Percentiles rank a stretch among this genome's conserved stretches.
Evolutionary conservation across 2,329 filamentous ascomycete genomes (phyloP).

Genomic region (Karstenula rhodostoma): DNA sequence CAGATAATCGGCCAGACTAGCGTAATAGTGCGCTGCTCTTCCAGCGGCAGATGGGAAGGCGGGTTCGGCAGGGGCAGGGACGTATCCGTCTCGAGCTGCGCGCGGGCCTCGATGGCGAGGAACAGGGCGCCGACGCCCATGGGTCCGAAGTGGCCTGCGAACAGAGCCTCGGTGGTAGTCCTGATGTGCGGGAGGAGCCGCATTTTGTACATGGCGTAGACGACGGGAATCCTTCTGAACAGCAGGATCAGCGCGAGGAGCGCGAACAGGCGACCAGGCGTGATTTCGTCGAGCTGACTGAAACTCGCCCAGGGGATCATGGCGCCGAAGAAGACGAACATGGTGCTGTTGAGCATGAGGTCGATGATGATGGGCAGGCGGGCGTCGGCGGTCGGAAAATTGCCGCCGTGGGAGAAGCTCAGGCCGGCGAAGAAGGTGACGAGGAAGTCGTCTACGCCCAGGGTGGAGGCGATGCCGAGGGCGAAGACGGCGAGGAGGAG

Average conservation of each 20-base stretch:
- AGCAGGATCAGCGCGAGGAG: constrained; percentile 60
- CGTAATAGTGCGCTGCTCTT: constrained; percentile 51
- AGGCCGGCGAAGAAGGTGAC: constrained; percentile 65
- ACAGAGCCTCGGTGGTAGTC: constrained; percentile 62
- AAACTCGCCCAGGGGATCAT: constrained; percentile 63
- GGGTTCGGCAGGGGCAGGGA: constrained; percentile 56
- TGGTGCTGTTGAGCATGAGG: constrained; percentile 62
- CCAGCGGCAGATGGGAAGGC: constrained; percentile 44
- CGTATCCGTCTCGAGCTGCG: constrained; percentile 60
- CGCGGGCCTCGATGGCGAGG: constrained; percentile 64
- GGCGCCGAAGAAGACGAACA: constrained; percentile 66
- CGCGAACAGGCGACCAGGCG: constrained; percentile 54
- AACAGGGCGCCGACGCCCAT: constrained; percentile 66
- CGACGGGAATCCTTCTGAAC: constrained; percentile 62
- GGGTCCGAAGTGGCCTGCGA: constrained; percentile 65
- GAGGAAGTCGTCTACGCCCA: constrained; percentile 65
- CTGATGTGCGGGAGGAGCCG: constrained; percentile 56
- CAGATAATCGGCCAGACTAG: constrained; percentile 64
- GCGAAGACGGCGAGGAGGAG: constrained; percentile 62
- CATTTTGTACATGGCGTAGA: constrained; percentile 57
- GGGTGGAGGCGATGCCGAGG: constrained; percentile 59
- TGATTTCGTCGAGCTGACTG: constrained; percentile 43
- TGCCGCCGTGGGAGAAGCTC: constrained; percentile 63
- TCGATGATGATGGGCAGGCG: constrained; percentile 61
- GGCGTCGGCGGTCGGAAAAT: constrained; percentile 57